A percentile compares a stretch with the other conserved stretches of the same genome.
Evolutionary conservation across 306 rosid genomes (phyloP).

Genomic region (Dryas alaskensis): DNA sequence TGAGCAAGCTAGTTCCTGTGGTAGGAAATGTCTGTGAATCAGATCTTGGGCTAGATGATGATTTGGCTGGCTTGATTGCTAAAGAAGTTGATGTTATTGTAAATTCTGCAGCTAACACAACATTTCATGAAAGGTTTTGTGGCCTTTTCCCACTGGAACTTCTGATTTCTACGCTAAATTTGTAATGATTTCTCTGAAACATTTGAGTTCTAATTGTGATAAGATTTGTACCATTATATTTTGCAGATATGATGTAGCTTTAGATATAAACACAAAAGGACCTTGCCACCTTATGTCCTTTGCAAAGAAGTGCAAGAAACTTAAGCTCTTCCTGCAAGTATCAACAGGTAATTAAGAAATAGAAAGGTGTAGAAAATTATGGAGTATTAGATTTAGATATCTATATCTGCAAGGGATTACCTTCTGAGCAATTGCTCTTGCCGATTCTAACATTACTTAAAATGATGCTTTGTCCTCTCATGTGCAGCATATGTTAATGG

Average conservation of each 20-base stretch:
- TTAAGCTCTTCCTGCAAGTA: constrained; percentile 85
- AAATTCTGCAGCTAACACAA: constrained; percentile 91
- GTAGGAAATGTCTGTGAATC: constrained; percentile 75
- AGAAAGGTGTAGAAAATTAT: not conserved
- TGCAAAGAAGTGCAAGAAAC: constrained; percentile 80
- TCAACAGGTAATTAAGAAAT: constrained; percentile 62
- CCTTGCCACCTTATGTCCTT: constrained; percentile 78
- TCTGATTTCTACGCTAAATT: not conserved
- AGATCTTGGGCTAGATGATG: constrained; percentile 68
- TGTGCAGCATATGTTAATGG: constrained; percentile 90
- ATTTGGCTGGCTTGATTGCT: constrained; percentile 40
- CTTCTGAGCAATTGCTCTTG: not conserved
- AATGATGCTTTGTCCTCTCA: constrained; percentile 8
- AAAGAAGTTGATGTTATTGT: constrained; percentile 83
- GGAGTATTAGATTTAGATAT: not conserved
- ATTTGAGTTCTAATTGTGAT: constrained; percentile 5
- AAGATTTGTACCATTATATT: not conserved
- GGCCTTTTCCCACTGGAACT: not conserved
- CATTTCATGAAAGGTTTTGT: constrained; percentile 83
- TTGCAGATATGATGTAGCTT: constrained; percentile 74
- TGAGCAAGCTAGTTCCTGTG: constrained; percentile 85
- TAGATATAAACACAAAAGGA: constrained; percentile 83
- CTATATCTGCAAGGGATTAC: too few species aligned
- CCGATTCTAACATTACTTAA: not conserved
- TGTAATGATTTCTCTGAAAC: too few species aligned